Base-by-base conservation (phyloP, 352 stramenopile genomes). In the Elongisporangium undulatum region DNA sequence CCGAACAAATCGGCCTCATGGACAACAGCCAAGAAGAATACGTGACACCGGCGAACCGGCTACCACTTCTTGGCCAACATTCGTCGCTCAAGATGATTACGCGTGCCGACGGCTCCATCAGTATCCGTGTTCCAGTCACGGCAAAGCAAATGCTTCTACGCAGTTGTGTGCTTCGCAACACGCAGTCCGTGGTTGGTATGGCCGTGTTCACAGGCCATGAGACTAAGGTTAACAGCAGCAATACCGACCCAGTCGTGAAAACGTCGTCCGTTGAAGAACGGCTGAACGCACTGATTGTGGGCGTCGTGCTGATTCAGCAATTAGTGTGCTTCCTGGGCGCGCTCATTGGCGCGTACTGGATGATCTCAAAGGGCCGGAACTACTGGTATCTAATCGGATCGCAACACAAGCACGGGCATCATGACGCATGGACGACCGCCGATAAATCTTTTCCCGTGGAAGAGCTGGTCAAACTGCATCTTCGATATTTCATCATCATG, bases 401-500 rank as follows among this genome's bases (percentile, higher is more conserved):
- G 10, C 34, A 45, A 17, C 34, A 45, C 34, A 45, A 39, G 16
- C 23, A 63, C 6, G 34, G 34, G 10, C 10, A 16, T 3, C 34
- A 45, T 10, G 34, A 45, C 34, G 34, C 34, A 45, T 45, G 34
- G 34, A 68, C 54, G 4, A 58, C 71, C 22, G 68, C 49, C 55
- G 48, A 64, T 50, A 60, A 29, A 17, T 76, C 72, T 24, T 77
- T 89, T 51, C 71, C 74, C 17, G 69, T 84, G 20, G 62, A 70
- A 60, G 84, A 93, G 49, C 61, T 91, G 16, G 49, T 96, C 17
- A 86, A 90, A 49, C 52, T 98, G 17, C 88, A 97, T 51, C 45
- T 97, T 21, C 78, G 82, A 20, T 99, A 98, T 68, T 94, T 99
- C 53, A 97, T 98, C 24, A 92, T 99, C 66, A 96, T 98, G 81